phyloP scores from a whole-genome alignment of 768 basidiomycete species.

The Naganishia friedmannii region DNA sequence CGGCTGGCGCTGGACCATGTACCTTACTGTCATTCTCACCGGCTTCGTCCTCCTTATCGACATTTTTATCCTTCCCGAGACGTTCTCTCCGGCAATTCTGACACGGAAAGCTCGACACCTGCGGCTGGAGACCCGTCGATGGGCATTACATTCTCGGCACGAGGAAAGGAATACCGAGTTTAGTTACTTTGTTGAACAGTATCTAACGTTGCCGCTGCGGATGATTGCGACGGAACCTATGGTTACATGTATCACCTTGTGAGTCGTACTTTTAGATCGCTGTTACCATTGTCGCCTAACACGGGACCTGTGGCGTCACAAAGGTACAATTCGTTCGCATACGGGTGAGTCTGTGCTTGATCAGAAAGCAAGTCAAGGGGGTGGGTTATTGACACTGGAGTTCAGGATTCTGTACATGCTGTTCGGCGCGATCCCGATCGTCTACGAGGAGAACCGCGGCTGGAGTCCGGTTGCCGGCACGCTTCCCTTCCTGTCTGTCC shows the following conservation, averaged over 20 bases:
- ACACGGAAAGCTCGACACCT: constrained; percentile 47
- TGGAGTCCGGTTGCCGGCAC: constrained; percentile 45
- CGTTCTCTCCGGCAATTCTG: constrained; percentile 49
- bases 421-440: constrained; percentile 40
- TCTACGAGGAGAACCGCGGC: constrained; percentile 46
- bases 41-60: constrained; percentile 39
- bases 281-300: background rate
- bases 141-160: constrained; percentile 47
- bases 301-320: background rate
- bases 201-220: constrained; percentile 41
- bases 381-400: background rate
- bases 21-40: constrained; percentile 48
- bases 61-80: constrained; percentile 49
- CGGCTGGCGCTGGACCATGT: constrained; percentile 53
- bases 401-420: constrained; percentile 36
- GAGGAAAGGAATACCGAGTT: constrained; percentile 46
- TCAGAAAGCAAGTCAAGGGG: background rate
- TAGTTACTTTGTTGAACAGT: constrained; percentile 47
- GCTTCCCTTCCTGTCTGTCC: constrained; percentile 47
- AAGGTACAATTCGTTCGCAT: constrained; percentile 38
- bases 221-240: constrained; percentile 50
- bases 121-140: constrained; percentile 42
- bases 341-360: constrained; percentile 20
- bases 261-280: background rate
- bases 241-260: constrained; percentile 39